Conservation (phyloP, 768 basidiomycete genomes). For the Thelephora ganbajun region DNA sequence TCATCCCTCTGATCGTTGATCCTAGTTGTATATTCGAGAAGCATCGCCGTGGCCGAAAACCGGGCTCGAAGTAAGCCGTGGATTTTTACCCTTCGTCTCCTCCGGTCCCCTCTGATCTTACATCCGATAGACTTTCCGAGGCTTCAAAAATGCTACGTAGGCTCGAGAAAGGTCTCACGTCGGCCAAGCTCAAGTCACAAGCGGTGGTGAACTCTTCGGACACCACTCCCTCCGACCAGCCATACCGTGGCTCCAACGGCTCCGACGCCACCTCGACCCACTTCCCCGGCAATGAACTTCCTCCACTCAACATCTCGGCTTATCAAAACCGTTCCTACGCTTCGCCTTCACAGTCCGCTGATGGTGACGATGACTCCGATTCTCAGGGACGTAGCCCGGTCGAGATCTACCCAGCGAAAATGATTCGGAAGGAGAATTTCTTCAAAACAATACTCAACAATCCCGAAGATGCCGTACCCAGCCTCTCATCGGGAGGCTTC, state of each 20-base stretch:
- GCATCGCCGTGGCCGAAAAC: constrained; percentile 77
- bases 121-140: constrained; percentile 52
- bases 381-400: constrained; percentile 49
- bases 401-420: constrained; percentile 55
- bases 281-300: constrained; percentile 32
- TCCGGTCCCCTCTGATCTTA: constrained; percentile 6
- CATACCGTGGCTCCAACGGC: constrained; percentile 13
- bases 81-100: constrained; percentile 3
- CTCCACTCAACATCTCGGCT: constrained; percentile 30
- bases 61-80: constrained; percentile 65
- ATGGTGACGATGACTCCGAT: constrained; percentile 49
- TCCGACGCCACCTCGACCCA: constrained; percentile 17
- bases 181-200: constrained; percentile 56
- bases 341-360: constrained; percentile 5
- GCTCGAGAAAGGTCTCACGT: constrained; percentile 71
- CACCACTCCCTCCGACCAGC: constrained; percentile 11
- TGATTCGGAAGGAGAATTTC: constrained; percentile 67
- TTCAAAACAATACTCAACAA: constrained; percentile 77
- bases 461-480: constrained; percentile 29
- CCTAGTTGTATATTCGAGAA: constrained; percentile 76
- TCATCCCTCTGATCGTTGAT: constrained; percentile 4
- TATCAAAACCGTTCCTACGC: constrained; percentile 4
- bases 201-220: constrained; percentile 16
- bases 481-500: constrained; percentile 10
- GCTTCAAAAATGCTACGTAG: constrained; percentile 83